phyloP scores from a whole-genome alignment of 2,329 filamentous ascomycete genomes.

The Clonostachys rosea region DNA sequence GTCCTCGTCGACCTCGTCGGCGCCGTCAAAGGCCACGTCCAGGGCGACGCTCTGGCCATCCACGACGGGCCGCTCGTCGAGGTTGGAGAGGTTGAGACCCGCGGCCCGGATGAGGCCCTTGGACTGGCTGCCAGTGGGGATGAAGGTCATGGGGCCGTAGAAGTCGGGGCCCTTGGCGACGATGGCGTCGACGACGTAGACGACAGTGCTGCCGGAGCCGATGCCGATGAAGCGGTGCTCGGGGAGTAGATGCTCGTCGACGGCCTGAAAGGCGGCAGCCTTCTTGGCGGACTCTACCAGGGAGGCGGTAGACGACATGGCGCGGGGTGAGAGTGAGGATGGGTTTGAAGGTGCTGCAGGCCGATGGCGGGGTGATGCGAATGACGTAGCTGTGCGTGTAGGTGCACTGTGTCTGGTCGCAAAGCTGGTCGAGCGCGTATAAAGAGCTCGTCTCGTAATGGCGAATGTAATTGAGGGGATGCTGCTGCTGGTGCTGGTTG shows the following conservation, averaged over 20 bases:
- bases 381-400: too few relatives aligned
- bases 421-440: too few relatives aligned
- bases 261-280: constrained; percentile 68
- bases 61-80: constrained; percentile 63
- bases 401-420: too few relatives aligned
- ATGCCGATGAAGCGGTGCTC: constrained; percentile 67
- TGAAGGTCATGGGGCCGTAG: constrained; percentile 69
- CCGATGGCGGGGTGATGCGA: too few relatives aligned
- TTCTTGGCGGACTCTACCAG: constrained; percentile 71
- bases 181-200: constrained; percentile 83
- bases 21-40: constrained; percentile 34
- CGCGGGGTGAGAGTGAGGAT: too few relatives aligned
- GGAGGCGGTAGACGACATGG: constrained; percentile 15
- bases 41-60: constrained; percentile 1
- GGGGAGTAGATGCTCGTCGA: constrained; percentile 65
- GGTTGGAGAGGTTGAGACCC: constrained; percentile 70
- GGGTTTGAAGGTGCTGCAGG: too few relatives aligned
- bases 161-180: constrained; percentile 49
- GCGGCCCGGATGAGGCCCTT: constrained; percentile 79
- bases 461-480: too few relatives aligned
- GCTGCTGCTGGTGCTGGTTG: too few relatives aligned
- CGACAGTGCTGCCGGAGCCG: constrained; percentile 75
- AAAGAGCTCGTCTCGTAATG: too few relatives aligned
- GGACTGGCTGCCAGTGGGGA: constrained; percentile 89
- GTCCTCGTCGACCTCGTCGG: constrained; percentile 92